phyloP scores from a whole-genome alignment of 805 yeast species.

The Wickerhamomyces queroliae region DNA sequence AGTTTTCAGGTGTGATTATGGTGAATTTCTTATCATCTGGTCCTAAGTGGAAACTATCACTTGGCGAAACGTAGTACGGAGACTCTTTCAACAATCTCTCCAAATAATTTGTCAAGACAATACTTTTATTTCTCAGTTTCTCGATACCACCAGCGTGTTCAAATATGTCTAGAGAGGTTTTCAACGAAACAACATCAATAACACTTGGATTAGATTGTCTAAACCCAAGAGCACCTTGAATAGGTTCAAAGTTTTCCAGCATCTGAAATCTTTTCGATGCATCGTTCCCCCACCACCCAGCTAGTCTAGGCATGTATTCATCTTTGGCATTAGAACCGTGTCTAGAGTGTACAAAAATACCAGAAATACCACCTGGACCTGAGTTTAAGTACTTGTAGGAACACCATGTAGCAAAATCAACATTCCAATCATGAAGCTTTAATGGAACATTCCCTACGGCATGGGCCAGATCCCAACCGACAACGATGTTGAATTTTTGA shows the following conservation, averaged over 20 bases:
- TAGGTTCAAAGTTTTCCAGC: slow-evolving; percentile 75
- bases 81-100: slow-evolving; percentile 41
- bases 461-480: slow-evolving; percentile 96
- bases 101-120: slow-evolving; percentile 52
- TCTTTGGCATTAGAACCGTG: slow-evolving; percentile 23
- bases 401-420: slow-evolving; percentile 94
- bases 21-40: slow-evolving; percentile 39
- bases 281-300: slow-evolving; percentile 98
- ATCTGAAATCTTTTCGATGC: slow-evolving; percentile 65
- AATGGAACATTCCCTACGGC: slow-evolving; percentile 85
- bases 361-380: slow-evolving; percentile 94
- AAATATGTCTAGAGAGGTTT: slow-evolving; percentile 59
- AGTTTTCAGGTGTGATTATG: slow-evolving; percentile 66
- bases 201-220: slow-evolving; percentile 91
- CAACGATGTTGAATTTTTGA: slow-evolving; percentile 44
- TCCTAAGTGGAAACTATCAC: slow-evolving; percentile 15
- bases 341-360: slow-evolving; percentile 68
- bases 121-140: slow-evolving; percentile 48
- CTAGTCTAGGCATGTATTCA: slow-evolving; percentile 57
- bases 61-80: slow-evolving; percentile 34
- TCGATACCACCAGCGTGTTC: slow-evolving; percentile 58
- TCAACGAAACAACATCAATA: slow-evolving; percentile 70
- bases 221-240: slow-evolving; percentile 80
- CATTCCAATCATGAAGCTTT: slow-evolving; percentile 78
- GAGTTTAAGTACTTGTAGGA: slow-evolving; percentile 86